Percentiles rank a stretch among this genome's conserved stretches.
Evolutionary conservation across 345 rosid species (phyloP).

Genomic region (Xanthoceras sorbifolium): DNA sequence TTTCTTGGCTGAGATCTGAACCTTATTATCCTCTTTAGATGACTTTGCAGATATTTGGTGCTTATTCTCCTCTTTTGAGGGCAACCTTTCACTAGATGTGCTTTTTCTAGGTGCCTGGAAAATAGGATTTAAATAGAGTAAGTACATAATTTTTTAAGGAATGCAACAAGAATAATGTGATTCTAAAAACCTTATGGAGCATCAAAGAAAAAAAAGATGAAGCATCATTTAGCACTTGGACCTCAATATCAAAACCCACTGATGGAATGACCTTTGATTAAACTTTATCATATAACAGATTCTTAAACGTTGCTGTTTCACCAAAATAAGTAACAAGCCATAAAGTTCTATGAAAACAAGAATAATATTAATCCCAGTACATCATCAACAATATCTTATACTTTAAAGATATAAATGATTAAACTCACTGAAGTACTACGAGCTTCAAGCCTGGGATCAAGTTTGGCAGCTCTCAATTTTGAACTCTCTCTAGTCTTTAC

Average conservation of each 20-base stretch:
- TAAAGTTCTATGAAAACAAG: not conserved
- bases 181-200: not conserved
- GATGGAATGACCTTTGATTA: not conserved
- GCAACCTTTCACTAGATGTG: slow-evolving; percentile 62
- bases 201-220: not conserved
- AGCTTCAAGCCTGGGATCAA: slow-evolving; percentile 56
- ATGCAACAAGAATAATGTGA: not conserved
- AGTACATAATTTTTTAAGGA: not conserved
- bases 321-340: not conserved
- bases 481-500: slow-evolving; percentile 54
- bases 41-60: slow-evolving; percentile 44
- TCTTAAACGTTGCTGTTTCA: not conserved
- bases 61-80: slow-evolving; percentile 63
- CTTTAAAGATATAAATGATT: not conserved
- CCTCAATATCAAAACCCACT: not conserved
- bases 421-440: slow-evolving; percentile 67
- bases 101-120: slow-evolving; percentile 81
- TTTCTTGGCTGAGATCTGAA: slow-evolving; percentile 51
- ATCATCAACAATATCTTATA: not conserved
- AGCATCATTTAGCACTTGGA: not conserved
- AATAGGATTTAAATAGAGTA: slow-evolving; percentile 16
- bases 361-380: not conserved
- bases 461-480: slow-evolving; percentile 41
- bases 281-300: not conserved
- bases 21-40: slow-evolving; percentile 58